Conservation (phyloP, 345 rosid species). For the Litchi chinensis region DNA sequence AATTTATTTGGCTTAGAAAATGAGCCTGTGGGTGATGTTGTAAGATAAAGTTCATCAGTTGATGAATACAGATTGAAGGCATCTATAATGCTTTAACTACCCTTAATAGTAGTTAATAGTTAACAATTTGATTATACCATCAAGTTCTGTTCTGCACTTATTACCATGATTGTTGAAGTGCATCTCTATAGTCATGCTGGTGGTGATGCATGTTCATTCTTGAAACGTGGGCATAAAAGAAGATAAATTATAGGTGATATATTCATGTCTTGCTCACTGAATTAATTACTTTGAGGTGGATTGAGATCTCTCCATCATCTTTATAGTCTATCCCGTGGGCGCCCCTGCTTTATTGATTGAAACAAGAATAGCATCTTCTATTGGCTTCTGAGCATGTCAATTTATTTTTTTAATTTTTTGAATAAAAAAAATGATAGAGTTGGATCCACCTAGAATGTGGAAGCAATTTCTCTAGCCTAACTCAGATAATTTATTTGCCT, state of each 20-base stretch:
- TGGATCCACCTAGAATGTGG: neutral
- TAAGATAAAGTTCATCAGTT: conserved; percentile 32
- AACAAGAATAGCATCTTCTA: neutral
- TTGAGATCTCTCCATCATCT: neutral
- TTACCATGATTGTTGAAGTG: neutral
- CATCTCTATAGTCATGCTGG: too few relatives aligned
- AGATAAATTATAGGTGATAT: too few relatives aligned
- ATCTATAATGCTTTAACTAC: conserved; percentile 3
- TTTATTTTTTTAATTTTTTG: too few relatives aligned
- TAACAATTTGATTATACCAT: conserved; percentile 6
- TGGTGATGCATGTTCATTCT: too few relatives aligned
- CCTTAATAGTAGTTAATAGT: neutral
- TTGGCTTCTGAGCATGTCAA: too few relatives aligned
- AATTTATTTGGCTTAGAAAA: conserved; percentile 17
- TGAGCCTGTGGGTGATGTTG: conserved; percentile 12
- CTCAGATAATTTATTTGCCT: neutral
- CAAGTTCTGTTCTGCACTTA: neutral
- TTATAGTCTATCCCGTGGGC: neutral
- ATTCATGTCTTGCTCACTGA: neutral
- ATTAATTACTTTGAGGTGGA: neutral
- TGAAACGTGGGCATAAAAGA: too few relatives aligned
- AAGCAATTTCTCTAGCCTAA: neutral
- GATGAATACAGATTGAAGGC: conserved; percentile 27
- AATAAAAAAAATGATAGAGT: too few relatives aligned
- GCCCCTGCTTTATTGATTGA: neutral